Evolutionary conservation across 2,329 filamentous ascomycete genomes (phyloP).

Genomic region (Microdochium bolleyi): DNA sequence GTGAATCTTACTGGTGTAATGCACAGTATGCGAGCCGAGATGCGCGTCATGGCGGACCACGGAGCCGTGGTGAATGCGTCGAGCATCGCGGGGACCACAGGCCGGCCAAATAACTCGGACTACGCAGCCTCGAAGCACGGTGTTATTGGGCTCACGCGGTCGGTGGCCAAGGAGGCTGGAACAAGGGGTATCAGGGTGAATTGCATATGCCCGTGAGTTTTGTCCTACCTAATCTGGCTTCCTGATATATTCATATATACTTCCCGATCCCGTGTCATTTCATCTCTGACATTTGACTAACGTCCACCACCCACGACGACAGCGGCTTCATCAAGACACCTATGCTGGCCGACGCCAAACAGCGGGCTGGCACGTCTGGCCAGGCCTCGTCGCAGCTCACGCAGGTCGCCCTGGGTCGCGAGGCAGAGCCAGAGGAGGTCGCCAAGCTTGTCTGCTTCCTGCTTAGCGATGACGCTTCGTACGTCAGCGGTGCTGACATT

Average conservation of each 20-base stretch:
- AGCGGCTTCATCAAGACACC: conserved; percentile 21
- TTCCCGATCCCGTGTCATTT: too few relatives aligned
- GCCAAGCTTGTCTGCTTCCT: conserved; percentile 25
- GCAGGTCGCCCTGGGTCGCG: conserved; percentile 11
- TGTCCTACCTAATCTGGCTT: too few relatives aligned
- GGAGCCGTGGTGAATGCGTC: conserved; percentile 40
- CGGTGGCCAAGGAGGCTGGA: conserved; percentile 21
- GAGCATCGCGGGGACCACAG: conserved; percentile 21
- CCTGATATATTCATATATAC: not conserved
- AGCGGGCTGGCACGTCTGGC: conserved; percentile 6
- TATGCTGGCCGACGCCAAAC: conserved; percentile 8
- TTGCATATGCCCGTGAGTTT: conserved; percentile 17
- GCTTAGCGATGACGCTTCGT: conserved; percentile 19
- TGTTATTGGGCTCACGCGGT: conserved; percentile 18
- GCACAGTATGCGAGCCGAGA: conserved; percentile 18
- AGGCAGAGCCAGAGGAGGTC: conserved; percentile 19
- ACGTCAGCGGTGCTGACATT: conserved; percentile 14
- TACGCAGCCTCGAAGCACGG: conserved; percentile 22
- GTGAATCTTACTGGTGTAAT: conserved; percentile 20
- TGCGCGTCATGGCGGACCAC: conserved; percentile 22
- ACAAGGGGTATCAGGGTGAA: conserved; percentile 17
- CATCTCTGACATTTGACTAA: not conserved
- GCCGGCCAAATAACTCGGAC: conserved; percentile 18
- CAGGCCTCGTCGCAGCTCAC: conserved; percentile 5
- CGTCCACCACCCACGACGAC: not conserved